Percentiles rank a stretch among this genome's conserved stretches.
phyloP scores from a whole-genome alignment of 306 rosid species.

The Vachellia collinsii region DNA sequence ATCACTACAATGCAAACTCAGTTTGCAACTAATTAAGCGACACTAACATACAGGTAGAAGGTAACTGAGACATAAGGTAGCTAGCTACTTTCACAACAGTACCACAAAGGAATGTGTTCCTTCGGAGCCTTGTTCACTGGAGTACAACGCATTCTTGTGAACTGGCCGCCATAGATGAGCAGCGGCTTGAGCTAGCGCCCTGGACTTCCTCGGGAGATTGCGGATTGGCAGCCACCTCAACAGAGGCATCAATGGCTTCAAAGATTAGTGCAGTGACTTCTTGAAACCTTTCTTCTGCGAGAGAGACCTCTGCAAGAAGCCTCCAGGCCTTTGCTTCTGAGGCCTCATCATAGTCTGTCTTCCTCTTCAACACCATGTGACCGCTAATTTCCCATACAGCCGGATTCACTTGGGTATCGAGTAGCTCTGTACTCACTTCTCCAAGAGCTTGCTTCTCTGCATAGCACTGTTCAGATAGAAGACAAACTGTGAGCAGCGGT shows the following conservation, averaged over 20 bases:
- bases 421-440: constrained; percentile 85
- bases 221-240: constrained; percentile 7
- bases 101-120: constrained; percentile 21
- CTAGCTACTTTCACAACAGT: too few species aligned
- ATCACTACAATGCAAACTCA: constrained; percentile 8
- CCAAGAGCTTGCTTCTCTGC: constrained; percentile 99
- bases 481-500: not conserved
- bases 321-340: constrained; percentile 92
- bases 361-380: constrained; percentile 97
- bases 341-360: constrained; percentile 84
- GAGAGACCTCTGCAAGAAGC: constrained; percentile 95
- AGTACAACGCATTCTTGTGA: constrained; percentile 72
- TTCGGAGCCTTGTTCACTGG: constrained; percentile 43
- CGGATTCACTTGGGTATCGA: constrained; percentile 96
- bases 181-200: constrained; percentile 39
- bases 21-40: constrained; percentile 15
- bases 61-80: not conserved
- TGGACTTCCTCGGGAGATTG: constrained; percentile 44
- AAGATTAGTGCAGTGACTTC: constrained; percentile 82
- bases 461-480: constrained; percentile 68
- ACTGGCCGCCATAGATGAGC: constrained; percentile 48
- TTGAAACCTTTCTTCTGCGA: constrained; percentile 81
- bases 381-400: constrained; percentile 99
- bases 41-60: not conserved
- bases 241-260: constrained; percentile 55